Percentiles rank a stretch among this genome's conserved stretches.
phyloP scores from a whole-genome alignment of 352 stramenopile genomes.

The Lagenidium giganteum region DNA sequence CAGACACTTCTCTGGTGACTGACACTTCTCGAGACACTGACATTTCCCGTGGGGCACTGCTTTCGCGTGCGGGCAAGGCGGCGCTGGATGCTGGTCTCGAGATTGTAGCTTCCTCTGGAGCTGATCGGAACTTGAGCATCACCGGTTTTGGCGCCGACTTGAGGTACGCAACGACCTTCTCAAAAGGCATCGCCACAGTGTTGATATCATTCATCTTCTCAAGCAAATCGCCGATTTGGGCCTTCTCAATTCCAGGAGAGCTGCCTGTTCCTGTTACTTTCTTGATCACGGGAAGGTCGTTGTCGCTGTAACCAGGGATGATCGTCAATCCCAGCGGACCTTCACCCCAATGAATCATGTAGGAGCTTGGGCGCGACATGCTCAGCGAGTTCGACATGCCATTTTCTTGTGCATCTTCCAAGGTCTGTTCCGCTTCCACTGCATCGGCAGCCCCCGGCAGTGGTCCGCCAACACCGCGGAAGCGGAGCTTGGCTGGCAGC shows the following conservation, averaged over 20 bases:
- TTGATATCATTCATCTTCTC: slow-evolving; percentile 79
- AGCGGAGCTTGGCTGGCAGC: slow-evolving; percentile 75
- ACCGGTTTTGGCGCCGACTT: slow-evolving; percentile 81
- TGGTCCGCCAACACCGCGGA: slow-evolving; percentile 73
- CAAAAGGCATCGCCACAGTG: slow-evolving; percentile 65
- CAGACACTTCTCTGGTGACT: no score
- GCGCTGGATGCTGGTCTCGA: no score
- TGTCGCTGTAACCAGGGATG: slow-evolving; percentile 74
- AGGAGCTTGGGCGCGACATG: slow-evolving; percentile 59
- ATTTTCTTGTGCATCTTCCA: slow-evolving; percentile 18
- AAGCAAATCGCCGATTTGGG: slow-evolving; percentile 76
- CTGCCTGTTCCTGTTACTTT: slow-evolving; percentile 83
- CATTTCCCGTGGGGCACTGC: no score
- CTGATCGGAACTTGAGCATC: slow-evolving; percentile 54
- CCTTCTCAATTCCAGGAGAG: slow-evolving; percentile 72
- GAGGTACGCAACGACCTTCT: slow-evolving; percentile 76
- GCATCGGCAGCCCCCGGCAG: slow-evolving; percentile 7
- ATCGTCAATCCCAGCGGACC: slow-evolving; percentile 80
- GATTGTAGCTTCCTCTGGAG: slow-evolving; percentile 31
- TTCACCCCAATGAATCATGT: slow-evolving; percentile 77
- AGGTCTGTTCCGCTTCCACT: no score
- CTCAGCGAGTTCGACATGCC: slow-evolving; percentile 28
- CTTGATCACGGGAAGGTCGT: slow-evolving; percentile 82
- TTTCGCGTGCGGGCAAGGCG: slow-evolving; percentile 28
- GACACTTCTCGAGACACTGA: no score